Conservation (phyloP, 169 alveolate species). For the Sarcocystis neurona region DNA sequence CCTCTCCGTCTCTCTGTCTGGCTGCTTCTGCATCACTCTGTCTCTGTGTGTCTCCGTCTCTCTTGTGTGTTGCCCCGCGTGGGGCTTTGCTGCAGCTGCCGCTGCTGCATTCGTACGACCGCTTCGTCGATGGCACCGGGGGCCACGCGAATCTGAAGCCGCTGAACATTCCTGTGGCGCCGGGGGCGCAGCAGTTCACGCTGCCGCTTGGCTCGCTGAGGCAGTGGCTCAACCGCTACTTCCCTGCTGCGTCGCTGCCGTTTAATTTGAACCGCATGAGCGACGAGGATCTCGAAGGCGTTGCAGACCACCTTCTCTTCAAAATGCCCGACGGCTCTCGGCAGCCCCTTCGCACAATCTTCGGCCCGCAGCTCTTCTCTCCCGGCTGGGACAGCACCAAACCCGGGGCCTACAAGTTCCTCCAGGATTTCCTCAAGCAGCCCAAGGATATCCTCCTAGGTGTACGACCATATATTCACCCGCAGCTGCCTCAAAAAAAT, state of each 20-base stretch:
- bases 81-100: constrained; percentile 17
- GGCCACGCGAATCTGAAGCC: not conserved
- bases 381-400: not conserved
- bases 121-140: not conserved
- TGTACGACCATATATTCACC: not conserved
- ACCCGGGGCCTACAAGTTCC: not conserved
- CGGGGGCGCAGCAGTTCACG: constrained; percentile 8
- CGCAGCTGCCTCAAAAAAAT: no score
- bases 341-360: not conserved
- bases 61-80: no score
- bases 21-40: not conserved
- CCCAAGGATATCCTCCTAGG: not conserved
- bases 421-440: not conserved
- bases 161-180: not conserved
- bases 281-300: constrained; percentile 13
- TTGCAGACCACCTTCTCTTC: not conserved
- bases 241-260: constrained; percentile 9
- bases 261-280: not conserved
- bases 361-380: constrained; percentile 1
- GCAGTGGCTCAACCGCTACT: not conserved
- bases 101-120: not conserved
- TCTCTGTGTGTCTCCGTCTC: no score
- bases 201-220: not conserved
- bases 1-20: not conserved
- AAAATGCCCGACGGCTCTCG: not conserved